Base-by-base conservation (phyloP, 306 rosid species). In the Malus sieversii region DNA sequence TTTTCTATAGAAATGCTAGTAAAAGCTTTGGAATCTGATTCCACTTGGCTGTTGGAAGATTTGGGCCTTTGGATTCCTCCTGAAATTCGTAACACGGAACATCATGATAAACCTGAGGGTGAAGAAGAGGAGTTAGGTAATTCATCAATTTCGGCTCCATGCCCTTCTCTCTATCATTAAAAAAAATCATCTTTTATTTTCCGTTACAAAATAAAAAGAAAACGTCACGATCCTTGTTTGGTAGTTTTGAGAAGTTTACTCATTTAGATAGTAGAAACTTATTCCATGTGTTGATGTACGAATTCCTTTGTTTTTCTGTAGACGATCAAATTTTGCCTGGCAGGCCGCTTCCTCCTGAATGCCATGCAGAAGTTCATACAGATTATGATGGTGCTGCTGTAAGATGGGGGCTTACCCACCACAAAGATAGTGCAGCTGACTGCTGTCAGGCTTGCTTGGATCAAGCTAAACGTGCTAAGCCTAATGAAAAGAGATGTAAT, bases 361-460 rank as follows among this genome's bases (percentile, higher is more conserved):
- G 98, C 82, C 76, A 82, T 48, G 77, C 86, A 14, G 89, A 90
- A 84, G 87, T 89, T 78, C 97, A 92, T 70, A 80, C 97, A 23
- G 98, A 95, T 87, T 95, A 95, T 70, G 96, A 66, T 75, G 97
- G 98, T 71, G 80, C 78, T 55, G 98, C 97, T 11, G 97, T 95
- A 66, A 89, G 82, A 90, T 95, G 97, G 98, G 98, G 98, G 75
- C 98, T 95, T 72, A 92, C 88, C 46, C 88, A 87, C 81, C 98
- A 87, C 84, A 92, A 84, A 88, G 96, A 95, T 66, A 95, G 97
- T 80, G 97, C 98, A 75, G 96, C 97, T 40, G 97, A 95, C 84
- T 95, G 98, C 75, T 95, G 97, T 71, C 96, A 90, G 77, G 93
- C 98, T 80, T 95, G 98, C 89, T 76, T 95, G 80, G 93, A 90